Conservation (phyloP, 176 grass and related monocot species). For the Juncus effusus region DNA sequence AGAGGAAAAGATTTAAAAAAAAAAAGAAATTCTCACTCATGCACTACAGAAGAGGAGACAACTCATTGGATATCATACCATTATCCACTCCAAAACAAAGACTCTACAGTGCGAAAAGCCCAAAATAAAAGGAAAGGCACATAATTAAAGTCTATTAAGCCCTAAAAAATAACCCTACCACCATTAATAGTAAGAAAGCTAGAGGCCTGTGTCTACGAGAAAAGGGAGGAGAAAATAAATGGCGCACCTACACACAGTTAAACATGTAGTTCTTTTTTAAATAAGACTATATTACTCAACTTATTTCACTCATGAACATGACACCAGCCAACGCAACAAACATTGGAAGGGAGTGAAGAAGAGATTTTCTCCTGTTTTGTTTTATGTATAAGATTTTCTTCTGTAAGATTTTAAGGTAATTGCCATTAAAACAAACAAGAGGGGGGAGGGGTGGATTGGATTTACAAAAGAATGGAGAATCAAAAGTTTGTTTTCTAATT, state of each 20-base stretch:
- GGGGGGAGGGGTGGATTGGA: constrained; percentile 35
- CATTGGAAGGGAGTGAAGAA: neutral
- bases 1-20: constrained; percentile 22
- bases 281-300: too few relatives aligned
- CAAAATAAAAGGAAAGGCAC: constrained; percentile 17
- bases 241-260: constrained; percentile 10
- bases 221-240: neutral
- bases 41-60: constrained; percentile 8
- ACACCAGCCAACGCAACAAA: neutral
- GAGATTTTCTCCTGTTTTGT: neutral
- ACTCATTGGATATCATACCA: constrained; percentile 14
- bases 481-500: constrained; percentile 2
- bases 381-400: too few relatives aligned
- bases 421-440: constrained; percentile 63
- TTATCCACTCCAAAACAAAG: constrained; percentile 26
- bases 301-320: neutral
- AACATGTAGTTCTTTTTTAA: neutral
- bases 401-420: constrained; percentile 7
- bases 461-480: neutral
- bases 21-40: constrained; percentile 22
- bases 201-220: constrained; percentile 7
- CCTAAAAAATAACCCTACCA: constrained; percentile 9
- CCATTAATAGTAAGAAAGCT: constrained; percentile 20
- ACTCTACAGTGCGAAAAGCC: constrained; percentile 21
- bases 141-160: constrained; percentile 25